Evolutionary conservation across 768 basidiomycete species (phyloP).

Genomic region (Suillus decipiens): DNA sequence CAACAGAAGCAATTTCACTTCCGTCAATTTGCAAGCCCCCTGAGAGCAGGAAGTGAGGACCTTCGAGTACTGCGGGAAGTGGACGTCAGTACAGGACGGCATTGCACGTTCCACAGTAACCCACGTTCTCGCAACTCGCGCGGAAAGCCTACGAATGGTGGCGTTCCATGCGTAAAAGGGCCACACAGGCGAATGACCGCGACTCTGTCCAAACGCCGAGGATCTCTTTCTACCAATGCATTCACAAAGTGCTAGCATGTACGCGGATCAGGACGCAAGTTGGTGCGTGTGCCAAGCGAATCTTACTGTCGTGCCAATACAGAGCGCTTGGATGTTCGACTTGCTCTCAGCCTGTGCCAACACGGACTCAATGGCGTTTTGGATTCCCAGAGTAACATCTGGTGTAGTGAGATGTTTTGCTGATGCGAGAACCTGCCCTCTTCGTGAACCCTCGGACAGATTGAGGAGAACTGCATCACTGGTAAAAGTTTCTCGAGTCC

Average conservation of each 20-base stretch:
- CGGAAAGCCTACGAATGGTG: conserved; percentile 57
- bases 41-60: conserved; percentile 37
- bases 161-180: conserved; percentile 58
- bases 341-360: conserved; percentile 39
- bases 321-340: conserved; percentile 46
- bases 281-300: neutral
- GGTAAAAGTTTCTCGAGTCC: neutral
- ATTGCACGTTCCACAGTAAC: conserved; percentile 13
- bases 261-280: conserved; percentile 18
- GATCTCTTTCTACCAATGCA: conserved; percentile 59
- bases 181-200: conserved; percentile 66
- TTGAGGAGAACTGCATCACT: conserved; percentile 37
- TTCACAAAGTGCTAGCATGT: conserved; percentile 51
- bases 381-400: conserved; percentile 61
- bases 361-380: conserved; percentile 47
- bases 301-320: conserved; percentile 62
- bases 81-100: conserved; percentile 14
- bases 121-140: conserved; percentile 30
- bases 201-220: conserved; percentile 53
- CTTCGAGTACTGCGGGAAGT: conserved; percentile 24
- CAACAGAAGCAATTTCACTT: conserved; percentile 43
- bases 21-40: conserved; percentile 50
- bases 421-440: conserved; percentile 27
- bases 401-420: conserved; percentile 57
- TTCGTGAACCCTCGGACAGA: conserved; percentile 11